A percentile compares a stretch with the other conserved stretches of the same genome.
phyloP scores from a whole-genome alignment of 345 rosid genomes.

The Triadica sebifera region DNA sequence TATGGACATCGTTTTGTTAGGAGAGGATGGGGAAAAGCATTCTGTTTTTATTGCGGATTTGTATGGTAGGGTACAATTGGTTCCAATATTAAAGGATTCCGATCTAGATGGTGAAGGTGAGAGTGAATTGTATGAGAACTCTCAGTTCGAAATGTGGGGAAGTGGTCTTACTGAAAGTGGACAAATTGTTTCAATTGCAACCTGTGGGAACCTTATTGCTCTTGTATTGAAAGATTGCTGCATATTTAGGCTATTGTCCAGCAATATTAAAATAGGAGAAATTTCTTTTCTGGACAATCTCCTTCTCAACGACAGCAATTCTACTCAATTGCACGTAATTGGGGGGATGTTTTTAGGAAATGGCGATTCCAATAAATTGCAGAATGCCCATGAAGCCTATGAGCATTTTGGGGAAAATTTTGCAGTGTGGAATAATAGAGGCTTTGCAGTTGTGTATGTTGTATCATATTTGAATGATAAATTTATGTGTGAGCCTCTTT shows the following conservation, averaged over 20 bases:
- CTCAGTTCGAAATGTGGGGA: conserved; percentile 32
- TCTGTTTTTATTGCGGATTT: conserved; percentile 64
- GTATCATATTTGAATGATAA: conserved; percentile 52
- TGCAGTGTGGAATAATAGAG: conserved; percentile 53
- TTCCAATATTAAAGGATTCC: conserved; percentile 48
- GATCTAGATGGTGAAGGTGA: conserved; percentile 38
- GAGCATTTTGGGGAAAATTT: conserved; percentile 38
- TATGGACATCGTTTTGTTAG: conserved; percentile 58
- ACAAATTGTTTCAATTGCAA: conserved; percentile 45
- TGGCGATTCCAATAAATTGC: conserved; percentile 25
- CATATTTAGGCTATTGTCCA: conserved; percentile 61
- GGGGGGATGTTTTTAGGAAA: conserved; percentile 60
- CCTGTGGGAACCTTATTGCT: conserved; percentile 50
- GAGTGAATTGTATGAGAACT: conserved; percentile 36
- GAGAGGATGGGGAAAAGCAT: conserved; percentile 45
- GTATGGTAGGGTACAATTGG: conserved; percentile 55
- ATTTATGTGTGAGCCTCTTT: conserved; percentile 44
- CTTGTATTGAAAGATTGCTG: conserved; percentile 45
- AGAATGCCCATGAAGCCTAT: conserved; percentile 27
- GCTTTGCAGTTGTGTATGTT: conserved; percentile 61
- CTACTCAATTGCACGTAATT: conserved; percentile 27
- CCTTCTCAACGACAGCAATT: conserved; percentile 28
- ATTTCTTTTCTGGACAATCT: conserved; percentile 40
- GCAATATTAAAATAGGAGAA: conserved; percentile 50
- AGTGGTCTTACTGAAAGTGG: conserved; percentile 48